Evolutionary conservation across 257 asterid species (phyloP), one percentile per base, ranked within the genome.

Genomic region (Cinchona pubescens): DNA sequence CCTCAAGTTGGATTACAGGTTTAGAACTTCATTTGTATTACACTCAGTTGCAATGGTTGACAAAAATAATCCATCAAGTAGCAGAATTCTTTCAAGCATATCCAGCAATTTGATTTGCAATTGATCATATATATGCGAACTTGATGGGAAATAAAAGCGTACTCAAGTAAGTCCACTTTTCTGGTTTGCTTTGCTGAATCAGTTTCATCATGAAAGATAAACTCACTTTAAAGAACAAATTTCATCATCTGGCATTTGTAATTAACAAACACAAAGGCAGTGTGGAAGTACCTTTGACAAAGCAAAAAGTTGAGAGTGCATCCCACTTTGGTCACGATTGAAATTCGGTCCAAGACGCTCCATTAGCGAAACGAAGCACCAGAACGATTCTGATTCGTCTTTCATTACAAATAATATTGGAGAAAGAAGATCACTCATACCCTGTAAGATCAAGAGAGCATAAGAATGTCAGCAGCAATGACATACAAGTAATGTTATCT

Each of bases 391-490:
- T 60, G 96, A 83, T 84, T 95, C 99, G 74, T 95, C 97, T 78
- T 82, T 85, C 94, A 95, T 92, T 48, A 95, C 94, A 88, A 82
- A 91, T 80, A 92, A 79, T 81, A 95, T 91, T 35, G 98, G 98
- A 67, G 99, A 95, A 67, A 95, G 85, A 75, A 95, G 96, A 91
- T 95, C 99, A 85, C 98, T 95, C 99, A 95, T 95, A 72, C 99
- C 99, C 99, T 95, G 80, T 80, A 82, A 79, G 79, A 32, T 37
- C 77, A 75, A 74, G 62, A 81, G 40, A 80, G 37, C 67, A 30
- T 37, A 55, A 40, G 29, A 68, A 68, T 13, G 16, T 15, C 7
- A 27, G 14, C 2, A 59, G 34, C 9, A 4, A 59, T 27, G 35
- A 59, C 21, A 30, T 46, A 27, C 32, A 29, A 14, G 7, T 72